phyloP scores from a whole-genome alignment of 163 green algal species.

The Coccomyxa subellipsoidea region DNA sequence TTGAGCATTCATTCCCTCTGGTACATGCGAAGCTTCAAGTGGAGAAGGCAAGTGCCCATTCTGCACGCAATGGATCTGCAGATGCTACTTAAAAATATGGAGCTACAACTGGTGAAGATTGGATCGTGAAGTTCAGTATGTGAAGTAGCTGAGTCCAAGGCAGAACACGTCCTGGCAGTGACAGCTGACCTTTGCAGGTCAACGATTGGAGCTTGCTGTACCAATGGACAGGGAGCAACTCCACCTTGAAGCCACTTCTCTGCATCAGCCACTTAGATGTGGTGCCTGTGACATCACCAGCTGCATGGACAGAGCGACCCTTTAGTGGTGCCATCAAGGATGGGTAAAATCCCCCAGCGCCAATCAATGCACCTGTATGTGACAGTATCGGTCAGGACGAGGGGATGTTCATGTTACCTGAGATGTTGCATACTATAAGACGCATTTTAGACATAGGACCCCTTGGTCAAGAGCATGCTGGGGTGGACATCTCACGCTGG shows the following conservation, averaged over 20 bases:
- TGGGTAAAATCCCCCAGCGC: constrained; percentile 22
- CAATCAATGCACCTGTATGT: background rate
- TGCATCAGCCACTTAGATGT: constrained; percentile 58
- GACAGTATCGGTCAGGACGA: too few relatives aligned
- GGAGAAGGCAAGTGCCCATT: background rate
- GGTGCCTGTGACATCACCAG: constrained; percentile 35
- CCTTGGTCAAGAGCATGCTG: too few relatives aligned
- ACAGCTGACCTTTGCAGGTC: constrained; percentile 23
- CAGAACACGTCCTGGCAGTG: too few relatives aligned
- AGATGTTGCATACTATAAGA: too few relatives aligned
- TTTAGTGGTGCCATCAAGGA: constrained; percentile 43
- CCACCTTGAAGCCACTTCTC: constrained; percentile 41
- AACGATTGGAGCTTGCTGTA: constrained; percentile 44
- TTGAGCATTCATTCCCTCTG: background rate
- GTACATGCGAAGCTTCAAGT: background rate
- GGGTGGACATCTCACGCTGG: background rate
- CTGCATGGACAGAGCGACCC: constrained; percentile 44
- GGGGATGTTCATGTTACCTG: too few relatives aligned
- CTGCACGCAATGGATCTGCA: background rate
- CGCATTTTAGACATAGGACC: too few relatives aligned
- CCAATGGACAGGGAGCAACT: constrained; percentile 42
- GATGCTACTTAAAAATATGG: background rate
- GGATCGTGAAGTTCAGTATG: too few relatives aligned
- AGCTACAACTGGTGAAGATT: background rate
- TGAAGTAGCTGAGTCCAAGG: too few relatives aligned